Evolutionary conservation across 1,284 basidiomycete genomes (phyloP).

Genomic region (Xerocomus amazonicus): DNA sequence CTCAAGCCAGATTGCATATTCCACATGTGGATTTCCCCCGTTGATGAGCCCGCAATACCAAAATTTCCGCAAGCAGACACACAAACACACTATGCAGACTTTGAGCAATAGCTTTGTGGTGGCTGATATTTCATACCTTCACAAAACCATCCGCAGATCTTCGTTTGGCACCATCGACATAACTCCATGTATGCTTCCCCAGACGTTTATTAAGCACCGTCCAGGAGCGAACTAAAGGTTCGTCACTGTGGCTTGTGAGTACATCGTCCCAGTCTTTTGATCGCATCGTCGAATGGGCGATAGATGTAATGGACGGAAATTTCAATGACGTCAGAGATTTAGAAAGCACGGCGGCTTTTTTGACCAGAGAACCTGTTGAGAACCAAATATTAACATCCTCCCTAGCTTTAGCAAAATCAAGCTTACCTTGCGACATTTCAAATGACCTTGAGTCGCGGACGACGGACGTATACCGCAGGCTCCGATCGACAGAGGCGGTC

Average conservation of each 20-base stretch:
- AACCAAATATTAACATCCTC: background rate
- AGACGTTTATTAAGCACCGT: constrained; percentile 78
- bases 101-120: background rate
- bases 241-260: constrained; percentile 83
- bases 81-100: constrained; percentile 63
- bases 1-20: constrained; percentile 95
- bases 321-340: constrained; percentile 81
- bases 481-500: constrained; percentile 84
- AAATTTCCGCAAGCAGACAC: constrained; percentile 98
- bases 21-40: constrained; percentile 82
- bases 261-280: constrained; percentile 99
- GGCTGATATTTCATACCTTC: constrained; percentile 46
- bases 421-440: constrained; percentile 87
- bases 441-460: constrained; percentile 92
- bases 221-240: constrained; percentile 83
- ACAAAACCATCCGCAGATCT: constrained; percentile 55
- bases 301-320: constrained; percentile 70
- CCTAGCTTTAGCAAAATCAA: background rate
- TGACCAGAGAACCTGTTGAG: constrained; percentile 69
- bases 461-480: constrained; percentile 86
- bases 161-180: constrained; percentile 44
- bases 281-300: constrained; percentile 78
- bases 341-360: constrained; percentile 80
- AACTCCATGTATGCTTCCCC: constrained; percentile 68
- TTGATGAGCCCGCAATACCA: constrained; percentile 79